Conservation (phyloP, 202 grass and related monocot genomes). For the Schoenoplectus triqueter region DNA sequence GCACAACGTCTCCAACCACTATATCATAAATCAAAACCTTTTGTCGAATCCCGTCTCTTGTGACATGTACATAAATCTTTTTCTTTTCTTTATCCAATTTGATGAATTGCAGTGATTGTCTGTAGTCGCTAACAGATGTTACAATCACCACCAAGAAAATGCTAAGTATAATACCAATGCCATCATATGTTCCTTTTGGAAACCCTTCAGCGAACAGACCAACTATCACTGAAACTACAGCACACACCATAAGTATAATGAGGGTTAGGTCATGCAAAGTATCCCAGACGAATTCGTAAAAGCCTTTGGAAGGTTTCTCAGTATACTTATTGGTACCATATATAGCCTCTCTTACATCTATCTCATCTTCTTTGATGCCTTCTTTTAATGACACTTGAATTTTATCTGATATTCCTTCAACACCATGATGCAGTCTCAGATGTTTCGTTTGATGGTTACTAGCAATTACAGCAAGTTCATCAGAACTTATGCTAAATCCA, state of each 20-base stretch:
- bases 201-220: slow-evolving; percentile 77
- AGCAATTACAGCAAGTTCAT: slow-evolving; percentile 81
- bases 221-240: slow-evolving; percentile 68
- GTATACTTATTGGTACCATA: slow-evolving; percentile 67
- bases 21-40: slow-evolving; percentile 75
- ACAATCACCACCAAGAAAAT: slow-evolving; percentile 90
- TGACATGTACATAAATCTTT: slow-evolving; percentile 74
- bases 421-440: slow-evolving; percentile 59
- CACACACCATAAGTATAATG: slow-evolving; percentile 74
- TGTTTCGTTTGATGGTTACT: slow-evolving; percentile 36
- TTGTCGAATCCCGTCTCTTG: slow-evolving; percentile 64
- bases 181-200: slow-evolving; percentile 89
- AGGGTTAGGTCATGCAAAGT: slow-evolving; percentile 88
- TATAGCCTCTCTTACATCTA: slow-evolving; percentile 55
- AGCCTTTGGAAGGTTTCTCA: slow-evolving; percentile 75
- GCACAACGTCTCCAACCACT: slow-evolving; percentile 89
- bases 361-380: slow-evolving; percentile 56
- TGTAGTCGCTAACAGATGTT: slow-evolving; percentile 89
- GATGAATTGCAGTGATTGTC: slow-evolving; percentile 79
- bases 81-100: slow-evolving; percentile 85
- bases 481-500: slow-evolving; percentile 73
- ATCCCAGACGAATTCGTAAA: slow-evolving; percentile 95
- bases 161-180: slow-evolving; percentile 78
- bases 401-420: slow-evolving; percentile 73
- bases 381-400: slow-evolving; percentile 57